phyloP scores from a whole-genome alignment of 345 rosid species.

The Hypericum androsaemum region DNA sequence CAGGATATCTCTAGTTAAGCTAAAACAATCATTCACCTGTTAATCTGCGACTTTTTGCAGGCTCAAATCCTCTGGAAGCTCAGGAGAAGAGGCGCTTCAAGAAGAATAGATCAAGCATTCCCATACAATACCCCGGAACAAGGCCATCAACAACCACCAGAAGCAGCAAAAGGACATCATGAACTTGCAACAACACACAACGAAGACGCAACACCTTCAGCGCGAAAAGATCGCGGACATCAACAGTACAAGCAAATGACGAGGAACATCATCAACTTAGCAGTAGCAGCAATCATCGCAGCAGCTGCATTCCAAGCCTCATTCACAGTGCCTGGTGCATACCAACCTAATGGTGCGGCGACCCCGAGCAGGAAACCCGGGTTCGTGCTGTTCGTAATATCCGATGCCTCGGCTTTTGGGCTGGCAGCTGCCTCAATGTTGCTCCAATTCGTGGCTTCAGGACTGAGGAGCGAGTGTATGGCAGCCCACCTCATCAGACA shows the following conservation, averaged over 20 bases:
- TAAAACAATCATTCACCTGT: no score
- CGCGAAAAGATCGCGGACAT: neutral
- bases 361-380: neutral
- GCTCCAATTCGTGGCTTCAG: neutral
- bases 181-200: no score
- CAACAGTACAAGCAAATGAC: neutral
- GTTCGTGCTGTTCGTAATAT: neutral
- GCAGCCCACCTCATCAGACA: neutral
- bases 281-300: constrained; percentile 8
- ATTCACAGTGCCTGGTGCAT: neutral
- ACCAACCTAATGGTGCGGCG: neutral
- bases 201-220: neutral
- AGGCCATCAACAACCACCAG: no score
- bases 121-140: no score
- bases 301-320: neutral
- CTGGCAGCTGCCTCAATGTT: constrained; percentile 4
- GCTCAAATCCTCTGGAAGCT: no score
- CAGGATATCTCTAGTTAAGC: no score
- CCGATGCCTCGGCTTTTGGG: constrained; percentile 4
- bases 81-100: no score
- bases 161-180: no score
- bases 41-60: no score
- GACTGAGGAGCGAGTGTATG: neutral
- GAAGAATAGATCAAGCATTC: no score
- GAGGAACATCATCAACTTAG: neutral